phyloP scores from a whole-genome alignment of 2,329 filamentous ascomycete species.

The Colletotrichum falcatum region DNA sequence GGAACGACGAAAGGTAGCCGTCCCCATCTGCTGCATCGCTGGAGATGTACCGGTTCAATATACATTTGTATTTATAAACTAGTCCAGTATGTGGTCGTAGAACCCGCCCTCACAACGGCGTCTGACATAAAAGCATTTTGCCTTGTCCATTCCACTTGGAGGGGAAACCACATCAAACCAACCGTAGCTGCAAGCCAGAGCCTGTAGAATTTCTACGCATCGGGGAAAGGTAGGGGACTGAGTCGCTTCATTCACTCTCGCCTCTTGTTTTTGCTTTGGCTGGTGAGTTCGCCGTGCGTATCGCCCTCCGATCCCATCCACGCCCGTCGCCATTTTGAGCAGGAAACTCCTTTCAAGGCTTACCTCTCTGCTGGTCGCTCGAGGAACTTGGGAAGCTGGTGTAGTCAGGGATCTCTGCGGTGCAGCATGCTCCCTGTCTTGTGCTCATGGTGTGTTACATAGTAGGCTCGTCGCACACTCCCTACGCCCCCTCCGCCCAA shows the following conservation, averaged over 20 bases:
- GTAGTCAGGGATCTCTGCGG: neutral
- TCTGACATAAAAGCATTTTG: neutral
- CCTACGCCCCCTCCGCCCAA: conserved; percentile 17
- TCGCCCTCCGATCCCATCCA: conserved; percentile 10
- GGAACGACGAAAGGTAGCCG: neutral
- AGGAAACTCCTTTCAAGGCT: conserved; percentile 7
- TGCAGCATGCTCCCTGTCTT: conserved; percentile 8
- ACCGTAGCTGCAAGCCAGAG: neutral
- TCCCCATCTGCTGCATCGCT: neutral
- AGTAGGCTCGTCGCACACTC: conserved; percentile 9
- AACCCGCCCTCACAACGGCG: neutral
- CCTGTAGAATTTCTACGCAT: conserved; percentile 7
- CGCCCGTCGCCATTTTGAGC: neutral
- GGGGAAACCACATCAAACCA: neutral
- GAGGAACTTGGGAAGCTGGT: conserved; percentile 14
- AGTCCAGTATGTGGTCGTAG: neutral
- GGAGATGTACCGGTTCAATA: neutral
- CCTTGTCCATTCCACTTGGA: neutral
- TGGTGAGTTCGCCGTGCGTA: neutral
- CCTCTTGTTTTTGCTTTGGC: neutral
- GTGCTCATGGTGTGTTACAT: neutral
- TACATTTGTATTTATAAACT: neutral
- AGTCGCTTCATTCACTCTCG: neutral
- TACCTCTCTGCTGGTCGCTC: neutral
- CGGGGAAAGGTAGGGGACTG: conserved; percentile 4